Conservation (phyloP, 2,329 filamentous ascomycete genomes). For the Aspergillus udagawae region DNA sequence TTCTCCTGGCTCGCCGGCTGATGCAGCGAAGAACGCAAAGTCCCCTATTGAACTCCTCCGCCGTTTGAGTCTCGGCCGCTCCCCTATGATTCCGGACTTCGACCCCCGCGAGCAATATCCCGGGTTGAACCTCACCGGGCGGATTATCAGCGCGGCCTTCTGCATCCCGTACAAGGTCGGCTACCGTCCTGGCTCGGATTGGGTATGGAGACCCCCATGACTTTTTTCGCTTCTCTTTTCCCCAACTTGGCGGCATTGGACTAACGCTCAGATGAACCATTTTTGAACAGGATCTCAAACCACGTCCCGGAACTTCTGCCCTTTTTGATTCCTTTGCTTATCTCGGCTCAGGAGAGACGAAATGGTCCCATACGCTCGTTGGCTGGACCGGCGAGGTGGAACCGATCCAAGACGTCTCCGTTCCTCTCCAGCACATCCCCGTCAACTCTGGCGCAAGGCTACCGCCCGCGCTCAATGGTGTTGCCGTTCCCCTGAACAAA, state of each 20-base stretch:
- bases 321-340: slow-evolving; percentile 88
- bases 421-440: slow-evolving; percentile 28
- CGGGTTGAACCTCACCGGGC: slow-evolving; percentile 55
- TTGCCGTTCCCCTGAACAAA: slow-evolving; percentile 57
- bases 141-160: slow-evolving; percentile 61
- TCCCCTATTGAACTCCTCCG: slow-evolving; percentile 50
- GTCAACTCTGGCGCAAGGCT: slow-evolving; percentile 23
- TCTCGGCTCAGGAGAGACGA: slow-evolving; percentile 74
- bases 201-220: slow-evolving; percentile 41
- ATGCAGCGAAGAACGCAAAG: slow-evolving; percentile 43
- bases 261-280: slow-evolving; percentile 1
- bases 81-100: slow-evolving; percentile 42
- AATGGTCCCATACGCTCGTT: slow-evolving; percentile 89
- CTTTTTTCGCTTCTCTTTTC: background rate
- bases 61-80: slow-evolving; percentile 46
- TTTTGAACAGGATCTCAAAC: slow-evolving; percentile 60
- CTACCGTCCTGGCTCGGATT: slow-evolving; percentile 51
- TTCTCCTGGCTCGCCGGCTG: slow-evolving; percentile 33
- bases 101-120: slow-evolving; percentile 56
- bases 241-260: slow-evolving; percentile 1
- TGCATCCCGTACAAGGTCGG: slow-evolving; percentile 59
- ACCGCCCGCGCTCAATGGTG: slow-evolving; percentile 29
- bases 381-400: slow-evolving; percentile 92
- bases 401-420: slow-evolving; percentile 27
- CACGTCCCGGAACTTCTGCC: slow-evolving; percentile 81